A percentile compares a stretch with the other conserved stretches of the same genome.
phyloP scores from a whole-genome alignment of 2,329 filamentous ascomycete genomes.

The Drechslerella coelobrocha region DNA sequence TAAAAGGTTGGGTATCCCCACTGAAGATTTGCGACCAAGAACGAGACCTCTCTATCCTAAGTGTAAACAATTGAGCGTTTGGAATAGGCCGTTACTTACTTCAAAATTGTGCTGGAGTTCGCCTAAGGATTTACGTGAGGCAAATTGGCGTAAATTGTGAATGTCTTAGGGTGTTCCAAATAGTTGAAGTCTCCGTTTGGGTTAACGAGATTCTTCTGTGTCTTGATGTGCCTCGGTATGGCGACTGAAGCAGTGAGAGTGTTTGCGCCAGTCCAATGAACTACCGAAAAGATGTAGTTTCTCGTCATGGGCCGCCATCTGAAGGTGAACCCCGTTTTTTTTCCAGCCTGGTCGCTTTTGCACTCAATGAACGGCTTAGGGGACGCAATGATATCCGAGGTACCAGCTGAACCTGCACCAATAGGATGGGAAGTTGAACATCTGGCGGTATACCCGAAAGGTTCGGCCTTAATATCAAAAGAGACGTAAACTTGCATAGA shows the following conservation, averaged over 20 bases:
- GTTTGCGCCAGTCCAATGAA: conserved; percentile 10
- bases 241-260: conserved; percentile 4
- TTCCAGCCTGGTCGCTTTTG: not conserved
- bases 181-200: conserved; percentile 17
- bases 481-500: not conserved
- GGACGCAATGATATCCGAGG: not conserved
- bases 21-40: too few relatives aligned
- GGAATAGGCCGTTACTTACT: not conserved
- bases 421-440: conserved; percentile 10
- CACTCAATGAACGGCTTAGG: conserved; percentile 10
- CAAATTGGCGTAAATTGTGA: conserved; percentile 12
- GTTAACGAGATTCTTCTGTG: not conserved
- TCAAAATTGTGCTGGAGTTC: not conserved
- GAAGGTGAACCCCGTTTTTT: conserved; percentile 22
- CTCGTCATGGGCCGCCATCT: conserved; percentile 4
- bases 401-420: not conserved
- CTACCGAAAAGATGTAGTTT: conserved; percentile 15
- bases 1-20: too few relatives aligned
- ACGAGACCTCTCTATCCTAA: too few relatives aligned
- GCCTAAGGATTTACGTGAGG: not conserved
- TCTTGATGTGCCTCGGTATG: conserved; percentile 21
- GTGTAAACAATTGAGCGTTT: too few relatives aligned
- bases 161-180: conserved; percentile 15
- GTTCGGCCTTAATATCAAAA: conserved; percentile 18
- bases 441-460: not conserved